Percentiles rank a stretch among this genome's conserved stretches.
phyloP scores from a whole-genome alignment of 1,284 basidiomycete species.

The Malassezia dermatis region DNA sequence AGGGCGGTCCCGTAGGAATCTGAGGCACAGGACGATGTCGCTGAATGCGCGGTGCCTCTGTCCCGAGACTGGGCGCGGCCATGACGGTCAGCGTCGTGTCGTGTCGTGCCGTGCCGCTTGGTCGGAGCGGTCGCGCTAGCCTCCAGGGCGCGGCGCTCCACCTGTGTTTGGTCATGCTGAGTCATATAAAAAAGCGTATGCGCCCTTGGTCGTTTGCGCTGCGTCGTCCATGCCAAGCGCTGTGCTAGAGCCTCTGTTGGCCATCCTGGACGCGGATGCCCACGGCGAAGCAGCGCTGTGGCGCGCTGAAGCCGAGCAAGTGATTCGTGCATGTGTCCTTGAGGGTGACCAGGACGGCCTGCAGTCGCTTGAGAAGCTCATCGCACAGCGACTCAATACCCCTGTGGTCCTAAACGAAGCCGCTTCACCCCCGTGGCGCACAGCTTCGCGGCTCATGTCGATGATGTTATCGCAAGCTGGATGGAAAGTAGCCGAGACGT shows the following conservation, averaged over 20 bases:
- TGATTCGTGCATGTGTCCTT: not conserved
- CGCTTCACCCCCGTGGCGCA: not conserved
- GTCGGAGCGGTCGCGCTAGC: not conserved
- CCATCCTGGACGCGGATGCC: not conserved
- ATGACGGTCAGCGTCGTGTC: not conserved
- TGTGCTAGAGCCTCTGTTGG: not conserved
- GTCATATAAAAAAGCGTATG: not conserved
- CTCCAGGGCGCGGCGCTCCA: constrained; percentile 23
- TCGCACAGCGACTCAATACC: not conserved
- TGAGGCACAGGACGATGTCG: constrained; percentile 14
- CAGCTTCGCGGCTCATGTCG: not conserved
- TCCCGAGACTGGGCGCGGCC: constrained; percentile 2
- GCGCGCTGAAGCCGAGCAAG: not conserved
- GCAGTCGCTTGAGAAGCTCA: constrained; percentile 3
- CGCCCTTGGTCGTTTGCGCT: not conserved
- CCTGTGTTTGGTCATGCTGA: not conserved
- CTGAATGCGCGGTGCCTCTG: constrained; percentile 11
- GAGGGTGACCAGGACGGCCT: not conserved
- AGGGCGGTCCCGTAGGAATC: not conserved
- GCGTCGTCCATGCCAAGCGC: not conserved
- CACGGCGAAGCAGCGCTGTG: not conserved
- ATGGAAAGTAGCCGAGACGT: constrained; percentile 5
- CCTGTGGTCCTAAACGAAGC: not conserved
- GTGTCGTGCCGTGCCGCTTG: not conserved
- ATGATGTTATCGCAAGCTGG: not conserved